A percentile compares a stretch with the other conserved stretches of the same genome.
Evolutionary conservation across 164 flowering plant species (phyloP).

Genomic region (Berberis thunbergii): DNA sequence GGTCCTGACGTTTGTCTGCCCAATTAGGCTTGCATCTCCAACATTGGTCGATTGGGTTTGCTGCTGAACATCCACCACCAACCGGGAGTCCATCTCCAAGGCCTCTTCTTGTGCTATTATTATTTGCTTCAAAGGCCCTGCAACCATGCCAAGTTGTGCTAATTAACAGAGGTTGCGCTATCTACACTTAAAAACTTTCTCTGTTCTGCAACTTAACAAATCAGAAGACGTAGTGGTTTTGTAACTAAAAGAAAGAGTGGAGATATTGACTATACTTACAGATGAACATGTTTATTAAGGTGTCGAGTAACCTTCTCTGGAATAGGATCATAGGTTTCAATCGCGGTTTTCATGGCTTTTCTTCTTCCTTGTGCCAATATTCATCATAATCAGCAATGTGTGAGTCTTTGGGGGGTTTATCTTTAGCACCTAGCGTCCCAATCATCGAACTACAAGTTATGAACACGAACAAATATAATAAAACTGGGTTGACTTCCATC

Average conservation of each 20-base stretch:
- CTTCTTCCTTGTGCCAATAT: conserved; percentile 34
- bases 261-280: conserved; percentile 17
- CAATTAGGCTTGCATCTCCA: conserved; percentile 66
- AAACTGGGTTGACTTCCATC: not conserved
- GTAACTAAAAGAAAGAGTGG: no score
- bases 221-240: no score
- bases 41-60: conserved; percentile 74
- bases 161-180: not conserved
- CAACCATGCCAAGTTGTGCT: no score
- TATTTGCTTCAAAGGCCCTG: conserved; percentile 12
- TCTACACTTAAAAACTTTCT: no score
- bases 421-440: conserved; percentile 3
- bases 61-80: conserved; percentile 37
- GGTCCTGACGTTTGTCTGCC: conserved; percentile 39
- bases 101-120: conserved; percentile 34
- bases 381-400: conserved; percentile 33
- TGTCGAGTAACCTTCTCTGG: conserved; percentile 39
- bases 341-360: conserved; percentile 23
- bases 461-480: conserved; percentile 10
- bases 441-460: conserved; percentile 5
- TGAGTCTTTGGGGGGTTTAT: conserved; percentile 1
- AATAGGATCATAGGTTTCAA: conserved; percentile 28
- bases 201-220: no score
- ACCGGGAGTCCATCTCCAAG: conserved; percentile 8
- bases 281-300: conserved; percentile 27